Evolutionary conservation across 371 early-diverging fungal genomes (phyloP).

Genomic region (Apophysomyces variabilis): DNA sequence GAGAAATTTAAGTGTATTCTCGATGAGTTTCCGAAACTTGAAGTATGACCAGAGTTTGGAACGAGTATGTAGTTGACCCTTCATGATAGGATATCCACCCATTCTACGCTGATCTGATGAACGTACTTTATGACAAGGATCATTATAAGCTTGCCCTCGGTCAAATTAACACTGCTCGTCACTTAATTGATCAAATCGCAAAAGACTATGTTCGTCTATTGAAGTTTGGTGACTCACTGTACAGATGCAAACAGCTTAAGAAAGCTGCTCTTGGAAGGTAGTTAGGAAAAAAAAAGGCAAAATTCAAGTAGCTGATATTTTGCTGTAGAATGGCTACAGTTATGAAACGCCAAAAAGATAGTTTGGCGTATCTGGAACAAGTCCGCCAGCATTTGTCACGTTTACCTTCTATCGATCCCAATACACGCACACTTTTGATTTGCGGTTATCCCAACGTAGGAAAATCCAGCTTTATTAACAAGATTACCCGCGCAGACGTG

Average conservation of each 20-base stretch:
- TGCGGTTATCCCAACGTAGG: conserved; percentile 99
- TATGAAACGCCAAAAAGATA: conserved; percentile 99
- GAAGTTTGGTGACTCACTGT: conserved; percentile 99
- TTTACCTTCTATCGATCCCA: conserved; percentile 98
- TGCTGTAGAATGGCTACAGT: conserved; percentile 96
- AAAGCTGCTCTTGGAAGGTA: conserved; percentile 88
- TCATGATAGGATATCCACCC: conserved; percentile 95
- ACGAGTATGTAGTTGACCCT: background rate
- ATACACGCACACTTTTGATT: conserved; percentile 97
- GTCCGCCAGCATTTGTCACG: conserved; percentile 99
- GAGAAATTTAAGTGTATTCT: conserved; percentile 95
- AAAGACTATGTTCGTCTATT: conserved; percentile 98
- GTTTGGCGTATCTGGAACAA: conserved; percentile 98
- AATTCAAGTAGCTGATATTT: background rate
- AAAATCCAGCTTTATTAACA: conserved; percentile 99
- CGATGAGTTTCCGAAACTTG: conserved; percentile 98
- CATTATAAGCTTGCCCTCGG: conserved; percentile 99
- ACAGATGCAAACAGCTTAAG: conserved; percentile 99
- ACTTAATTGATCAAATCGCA: conserved; percentile 94
- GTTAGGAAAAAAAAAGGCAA: background rate
- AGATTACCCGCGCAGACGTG: conserved; percentile 99
- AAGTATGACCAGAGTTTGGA: conserved; percentile 63
- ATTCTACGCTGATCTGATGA: conserved; percentile 99
- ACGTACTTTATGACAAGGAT: conserved; percentile 99
- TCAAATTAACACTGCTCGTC: conserved; percentile 98